Base-by-base conservation (phyloP, 352 stramenopile genomes). In the Pythium biforme region DNA sequence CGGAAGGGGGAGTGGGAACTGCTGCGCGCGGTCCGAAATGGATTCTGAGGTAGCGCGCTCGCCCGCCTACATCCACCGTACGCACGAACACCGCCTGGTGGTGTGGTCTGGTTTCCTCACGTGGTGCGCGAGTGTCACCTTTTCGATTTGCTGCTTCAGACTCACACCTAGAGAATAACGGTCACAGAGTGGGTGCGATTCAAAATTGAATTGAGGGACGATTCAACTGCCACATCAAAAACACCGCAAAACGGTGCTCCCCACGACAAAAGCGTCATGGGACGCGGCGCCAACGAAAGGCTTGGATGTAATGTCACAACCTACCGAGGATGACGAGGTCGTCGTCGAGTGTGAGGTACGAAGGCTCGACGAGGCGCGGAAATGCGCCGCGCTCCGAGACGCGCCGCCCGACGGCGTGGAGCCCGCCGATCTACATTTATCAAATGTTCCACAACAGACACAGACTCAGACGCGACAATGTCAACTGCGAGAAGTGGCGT, bases 321-420 rank as follows among this genome's bases (percentile, higher is more conserved):
- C 63, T 61, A 23, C 77, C 77, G 7, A 80, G 9, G n/a, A 89
- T 73, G 10, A 89, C 61, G 41, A 89, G 41, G 22, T 89, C 79
- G 52, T 74, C 43, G 54, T 68, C 77, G 0, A 89, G 37, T 33
- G 72, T 52, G 41, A 73, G 52, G 46, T 81, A 85, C 7, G 54
- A 29, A 26, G 70, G 69, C 2, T 71, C 57, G 5, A 58, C 29
- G 4, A 89, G 58, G 3, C 79, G 69, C 6, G 77, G 75, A 34
- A 76, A 83, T n/a, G 55, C 10, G 4, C 52, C 40, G 25, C 40
- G 26, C 31, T 59, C 20, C 14, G 55, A 29, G 2, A 88, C 57
- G 29, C 75, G 68, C 9, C 41, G 54, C 19, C 26, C 53, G 15
- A 92, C 75, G 14, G 79, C 79, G 23, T 70, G 74, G 10, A 92